A percentile compares a stretch with the other conserved stretches of the same genome.
Conservation (phyloP, 257 asterid genomes). For the Capsicum pubescens region DNA sequence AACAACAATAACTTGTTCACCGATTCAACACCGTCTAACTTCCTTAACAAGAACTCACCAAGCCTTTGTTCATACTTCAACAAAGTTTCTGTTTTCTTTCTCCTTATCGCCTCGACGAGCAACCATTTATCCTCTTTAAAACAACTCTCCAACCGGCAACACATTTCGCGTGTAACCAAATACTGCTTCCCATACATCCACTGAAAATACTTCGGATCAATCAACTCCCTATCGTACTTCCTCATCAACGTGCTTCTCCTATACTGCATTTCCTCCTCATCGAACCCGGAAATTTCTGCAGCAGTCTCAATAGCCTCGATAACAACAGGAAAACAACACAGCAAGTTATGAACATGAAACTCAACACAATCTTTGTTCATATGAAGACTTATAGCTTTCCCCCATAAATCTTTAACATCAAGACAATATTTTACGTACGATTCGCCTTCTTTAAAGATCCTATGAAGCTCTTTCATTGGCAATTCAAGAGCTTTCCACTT, state of each 20-base stretch:
- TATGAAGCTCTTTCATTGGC: conserved; percentile 81
- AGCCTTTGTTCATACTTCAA: conserved; percentile 56
- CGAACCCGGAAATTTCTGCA: conserved; percentile 71
- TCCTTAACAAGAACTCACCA: conserved; percentile 54
- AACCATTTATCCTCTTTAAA: conserved; percentile 44
- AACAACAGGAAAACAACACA: conserved; percentile 72
- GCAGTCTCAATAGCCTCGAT: conserved; percentile 90
- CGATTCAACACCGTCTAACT: conserved; percentile 42
- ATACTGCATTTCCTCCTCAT: conserved; percentile 68
- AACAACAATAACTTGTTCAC: conserved; percentile 39
- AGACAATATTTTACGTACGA: conserved; percentile 58
- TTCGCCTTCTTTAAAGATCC: conserved; percentile 70
- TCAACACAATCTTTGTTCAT: conserved; percentile 68
- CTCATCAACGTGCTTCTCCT: conserved; percentile 49
- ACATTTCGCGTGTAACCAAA: conserved; percentile 37
- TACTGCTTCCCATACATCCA: conserved; percentile 45
- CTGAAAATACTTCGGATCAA: conserved; percentile 37
- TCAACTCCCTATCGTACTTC: conserved; percentile 64
- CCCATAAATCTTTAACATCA: conserved; percentile 82
- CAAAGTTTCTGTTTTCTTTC: conserved; percentile 29
- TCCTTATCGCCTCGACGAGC: conserved; percentile 31
- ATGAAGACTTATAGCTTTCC: conserved; percentile 74
- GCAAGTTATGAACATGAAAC: conserved; percentile 72
- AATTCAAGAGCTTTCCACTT: conserved; percentile 83
- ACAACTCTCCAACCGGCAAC: conserved; percentile 32